phyloP scores from a whole-genome alignment of 2,329 filamentous ascomycete genomes.

The Ceratocystis ficicola region DNA sequence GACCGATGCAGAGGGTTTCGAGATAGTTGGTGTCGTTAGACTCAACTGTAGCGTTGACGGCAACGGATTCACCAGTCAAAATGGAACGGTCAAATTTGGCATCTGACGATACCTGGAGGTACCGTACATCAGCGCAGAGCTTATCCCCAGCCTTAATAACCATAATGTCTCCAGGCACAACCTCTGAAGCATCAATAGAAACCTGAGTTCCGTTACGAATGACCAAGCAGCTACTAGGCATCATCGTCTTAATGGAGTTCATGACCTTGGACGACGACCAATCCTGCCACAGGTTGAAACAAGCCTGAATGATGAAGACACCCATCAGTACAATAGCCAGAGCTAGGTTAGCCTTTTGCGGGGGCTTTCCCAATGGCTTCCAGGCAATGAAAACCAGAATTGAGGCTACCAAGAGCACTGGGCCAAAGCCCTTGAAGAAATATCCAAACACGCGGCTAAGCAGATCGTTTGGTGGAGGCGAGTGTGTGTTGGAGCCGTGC shows the following conservation, averaged over 20 bases:
- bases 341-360: constrained; percentile 56
- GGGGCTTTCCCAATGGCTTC: constrained; percentile 61
- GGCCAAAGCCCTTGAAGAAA: constrained; percentile 66
- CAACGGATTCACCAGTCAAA: constrained; percentile 63
- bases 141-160: constrained; percentile 82
- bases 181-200: constrained; percentile 80
- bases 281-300: constrained; percentile 59
- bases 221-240: constrained; percentile 64
- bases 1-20: constrained; percentile 93
- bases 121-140: constrained; percentile 76
- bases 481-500: constrained; percentile 56
- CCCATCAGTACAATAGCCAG: constrained; percentile 60
- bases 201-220: constrained; percentile 63
- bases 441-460: constrained; percentile 44
- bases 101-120: constrained; percentile 68
- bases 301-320: constrained; percentile 58
- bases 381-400: constrained; percentile 66
- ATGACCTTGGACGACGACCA: constrained; percentile 67
- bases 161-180: constrained; percentile 89
- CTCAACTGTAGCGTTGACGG: constrained; percentile 62
- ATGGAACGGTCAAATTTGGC: constrained; percentile 90
- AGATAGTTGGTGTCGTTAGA: constrained; percentile 54
- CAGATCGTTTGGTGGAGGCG: constrained; percentile 50
- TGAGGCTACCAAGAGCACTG: constrained; percentile 54
- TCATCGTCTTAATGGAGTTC: constrained; percentile 67